Base-by-base conservation (phyloP, 106 monocot species). In the Dendrobium nobile region DNA sequence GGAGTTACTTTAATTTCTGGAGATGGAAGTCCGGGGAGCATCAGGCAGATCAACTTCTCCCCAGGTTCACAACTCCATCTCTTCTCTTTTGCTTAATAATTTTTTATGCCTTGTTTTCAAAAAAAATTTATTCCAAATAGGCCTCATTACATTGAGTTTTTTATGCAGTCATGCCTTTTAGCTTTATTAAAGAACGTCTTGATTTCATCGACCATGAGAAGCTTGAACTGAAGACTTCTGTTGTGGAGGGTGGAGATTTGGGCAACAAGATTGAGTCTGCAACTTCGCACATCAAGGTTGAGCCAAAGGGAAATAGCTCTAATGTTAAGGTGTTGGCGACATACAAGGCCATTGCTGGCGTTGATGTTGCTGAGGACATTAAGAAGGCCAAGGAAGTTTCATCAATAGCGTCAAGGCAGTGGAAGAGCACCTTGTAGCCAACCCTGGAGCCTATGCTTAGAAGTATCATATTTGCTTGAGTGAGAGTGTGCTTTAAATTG, bases 241-340 rank as follows among this genome's bases (percentile, higher is more conserved):
- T 82, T 9, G 16, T 82, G 3, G 82, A 78, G 77, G 77, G 77
- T 5, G 82, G 82, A 18, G 48, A 41, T 20, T 2, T 78, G 4
- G 82, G 82, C 3, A 82, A 4, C 20, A 82, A 82, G 77, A 7
- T 82, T 2, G 82, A 82, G 70, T 82, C 40, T 19, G 82, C 70
- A 4, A 27, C 20, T 2, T 51, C 82, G 9, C 77, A 77, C 28
- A 17, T 82, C 68, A 82, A 82, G 77, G 48, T 82, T 20, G 68
- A 72, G 40, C 2, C 68, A 1, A 81, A 51, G 20, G 73, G 56
- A 7, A 59, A 2, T 43, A 75, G 81, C n/a, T 75, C 24, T 42
- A 19, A 59, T 11, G 81, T 75, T 8, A 81, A 75, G 75, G 2
- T 74, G 7, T 7, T 4, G 65, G 47, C 47, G 28, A 67, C 45